phyloP scores from a whole-genome alignment of 2,329 filamentous ascomycete species.

The Sclerotiophoma versabilis region DNA sequence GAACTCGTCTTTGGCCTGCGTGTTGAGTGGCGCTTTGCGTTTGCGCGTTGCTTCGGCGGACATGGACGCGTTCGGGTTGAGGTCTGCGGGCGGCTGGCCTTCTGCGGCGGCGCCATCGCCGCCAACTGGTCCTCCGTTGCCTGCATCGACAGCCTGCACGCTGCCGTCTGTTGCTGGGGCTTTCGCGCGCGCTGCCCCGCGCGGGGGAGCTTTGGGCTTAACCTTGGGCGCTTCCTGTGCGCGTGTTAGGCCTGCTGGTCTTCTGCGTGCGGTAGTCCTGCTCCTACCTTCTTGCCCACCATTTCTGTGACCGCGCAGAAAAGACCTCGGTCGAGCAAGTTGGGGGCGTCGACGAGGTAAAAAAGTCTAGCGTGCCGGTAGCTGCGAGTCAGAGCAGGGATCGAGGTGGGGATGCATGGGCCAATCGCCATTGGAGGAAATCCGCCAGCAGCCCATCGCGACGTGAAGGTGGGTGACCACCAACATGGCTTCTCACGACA shows the following conservation, averaged over 20 bases:
- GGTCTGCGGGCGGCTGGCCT: constrained; percentile 20
- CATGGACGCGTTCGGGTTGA: constrained; percentile 28
- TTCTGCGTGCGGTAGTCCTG: neutral
- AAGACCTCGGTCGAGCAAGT: constrained; percentile 19
- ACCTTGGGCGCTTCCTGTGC: constrained; percentile 35
- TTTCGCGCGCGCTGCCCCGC: constrained; percentile 39
- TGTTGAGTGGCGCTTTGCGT: constrained; percentile 35
- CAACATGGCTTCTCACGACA: neutral
- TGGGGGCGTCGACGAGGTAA: constrained; percentile 25
- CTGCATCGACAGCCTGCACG: constrained; percentile 16
- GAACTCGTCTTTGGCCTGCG: constrained; percentile 58
- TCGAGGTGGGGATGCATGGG: constrained; percentile 19
- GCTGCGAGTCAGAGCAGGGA: constrained; percentile 35
- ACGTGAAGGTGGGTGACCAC: constrained; percentile 30
- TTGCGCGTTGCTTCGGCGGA: constrained; percentile 37
- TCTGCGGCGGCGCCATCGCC: neutral
- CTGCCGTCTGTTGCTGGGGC: constrained; percentile 23
- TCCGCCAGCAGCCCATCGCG: constrained; percentile 29
- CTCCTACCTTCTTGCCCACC: constrained; percentile 41
- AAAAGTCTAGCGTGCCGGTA: constrained; percentile 37
- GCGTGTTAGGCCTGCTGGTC: constrained; percentile 15
- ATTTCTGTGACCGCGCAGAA: constrained; percentile 30
- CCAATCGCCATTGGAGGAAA: constrained; percentile 36
- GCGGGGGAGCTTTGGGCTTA: constrained; percentile 41
- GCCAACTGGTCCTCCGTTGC: constrained; percentile 10